Base-by-base conservation (phyloP, 2,329 filamentous ascomycete genomes). In the Monilinia fructicola region DNA sequence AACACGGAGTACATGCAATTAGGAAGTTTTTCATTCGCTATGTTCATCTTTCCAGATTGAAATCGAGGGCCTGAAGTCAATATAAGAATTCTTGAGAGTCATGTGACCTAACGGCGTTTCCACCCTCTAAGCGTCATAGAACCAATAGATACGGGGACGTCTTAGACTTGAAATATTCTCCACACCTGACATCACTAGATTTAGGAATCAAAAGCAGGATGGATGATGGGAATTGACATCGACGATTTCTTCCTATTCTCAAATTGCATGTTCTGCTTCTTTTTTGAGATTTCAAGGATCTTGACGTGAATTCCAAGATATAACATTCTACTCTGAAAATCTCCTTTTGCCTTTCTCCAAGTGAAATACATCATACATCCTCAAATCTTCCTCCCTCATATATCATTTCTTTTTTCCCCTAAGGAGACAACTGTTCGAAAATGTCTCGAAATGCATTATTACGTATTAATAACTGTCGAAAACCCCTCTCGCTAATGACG, bases 391-490 rank as follows among this genome's bases (percentile, higher is more conserved):
- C 16, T 4, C 12, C 18, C 21, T 5, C 40, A 18, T 31, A 54
- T n/a, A 54, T 54, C 35, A 54, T 38, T 23, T 10, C 31, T 54
- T 35, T 12, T 23, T 14, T 38, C 9, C 5, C 9, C 5, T 38
- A 31, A 31, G 6, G 6, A 31, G 28, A 31, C 28, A 10, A 38
- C 35, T n/a, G 18, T 11, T 12, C 55, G 54, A 64, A n/a, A 14
- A 55, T 64, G 61, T 64, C 61, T 31, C 50, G 38, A 48, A 53
- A 35, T 44, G 28, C 40, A 31, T 46, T 54, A 64, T 64, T 64
- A 64, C 60, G 60, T 64, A 54, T 54, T 50, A 23, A 46, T 50
- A 23, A 46, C 31, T n/a, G 42, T 28, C 35, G 28, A 11, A 55
- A 40, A 38, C 44, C 40, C 16, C 11, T n/a, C 18, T 58, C 40